Base-by-base conservation (phyloP, 2,329 filamentous ascomycete genomes). In the Nakataea oryzae region DNA sequence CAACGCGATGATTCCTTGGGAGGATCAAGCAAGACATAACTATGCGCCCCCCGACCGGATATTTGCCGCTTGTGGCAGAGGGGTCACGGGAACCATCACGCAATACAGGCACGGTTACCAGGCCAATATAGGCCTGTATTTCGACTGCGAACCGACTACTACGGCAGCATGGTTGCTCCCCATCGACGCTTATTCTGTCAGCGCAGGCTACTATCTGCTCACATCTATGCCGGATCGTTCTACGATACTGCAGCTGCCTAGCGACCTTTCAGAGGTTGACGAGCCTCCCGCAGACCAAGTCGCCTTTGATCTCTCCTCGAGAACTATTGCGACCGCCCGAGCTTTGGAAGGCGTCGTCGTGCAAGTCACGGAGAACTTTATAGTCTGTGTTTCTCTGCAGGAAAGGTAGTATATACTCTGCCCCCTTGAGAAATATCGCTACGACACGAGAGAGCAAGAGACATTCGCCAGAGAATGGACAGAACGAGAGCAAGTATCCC, bases 71-170 rank as follows among this genome's bases (percentile, higher is more conserved):
- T 86, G 86, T 26, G 86, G 88, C 0, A 83, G 84, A 66, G 86
- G 86, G 0, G 73, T 75, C 1, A 81, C 79, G 32, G 88, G 88
- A 12, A 81, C 82, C 9, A 76, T 93, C 28, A 83, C 84, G 3
- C 88, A 93, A 69, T 78, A 90, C 64, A 82, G 88, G 65, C 79
- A 85, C 71, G 90, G 90, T 4, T 74, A 90, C 30, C 84, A 89
- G 68, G 90, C 88, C 24, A 84, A 82, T 62, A 84, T 90, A 66
- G 85, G 82, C 1, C 68, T 85, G 6, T 81, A 85, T 27, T 74
- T 86, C 13, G 79, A 83, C 27, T 80, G 78, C 56, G 74, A 74
- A 9, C 74, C 75, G 8, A 75, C 77, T 2, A 77, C 84, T 34
- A 79, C 77, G 60, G 75, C 79, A 58, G 79, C 77, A 21, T 87